Evolutionary conservation across 805 yeast genomes (phyloP).

Genomic region (Kazachstania africana): DNA sequence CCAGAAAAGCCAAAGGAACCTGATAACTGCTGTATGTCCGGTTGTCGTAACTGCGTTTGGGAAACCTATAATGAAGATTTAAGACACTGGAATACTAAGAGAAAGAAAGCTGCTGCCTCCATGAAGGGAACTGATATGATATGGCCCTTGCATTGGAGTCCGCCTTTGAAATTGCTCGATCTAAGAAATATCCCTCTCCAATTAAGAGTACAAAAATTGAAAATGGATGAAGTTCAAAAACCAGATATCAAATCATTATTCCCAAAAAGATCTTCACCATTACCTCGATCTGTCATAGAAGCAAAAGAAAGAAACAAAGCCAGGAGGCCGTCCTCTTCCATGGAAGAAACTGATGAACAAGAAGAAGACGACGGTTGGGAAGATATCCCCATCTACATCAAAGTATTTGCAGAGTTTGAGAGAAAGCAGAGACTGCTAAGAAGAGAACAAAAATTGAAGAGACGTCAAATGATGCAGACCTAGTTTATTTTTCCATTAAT

Average conservation of each 20-base stretch:
- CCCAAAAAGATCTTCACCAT: conserved; percentile 21
- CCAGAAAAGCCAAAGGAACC: conserved; percentile 85
- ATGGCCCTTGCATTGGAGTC: conserved; percentile 60
- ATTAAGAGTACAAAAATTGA: conserved; percentile 2
- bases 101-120: conserved; percentile 47
- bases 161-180: conserved; percentile 35
- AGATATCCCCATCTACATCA: conserved; percentile 62
- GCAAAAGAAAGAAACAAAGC: conserved; percentile 17
- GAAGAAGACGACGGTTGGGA: conserved; percentile 35
- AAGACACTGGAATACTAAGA: conserved; percentile 59
- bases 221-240: conserved; percentile 4
- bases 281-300: conserved; percentile 27
- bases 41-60: conserved; percentile 96
- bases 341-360: conserved; percentile 7
- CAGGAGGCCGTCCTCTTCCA: conserved; percentile 4
- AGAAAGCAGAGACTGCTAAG: conserved; percentile 39
- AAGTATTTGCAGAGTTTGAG: conserved; percentile 78
- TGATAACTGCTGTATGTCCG: conserved; percentile 95
- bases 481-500: neutral
- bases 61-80: conserved; percentile 81
- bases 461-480: too few relatives aligned
- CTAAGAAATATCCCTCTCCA: conserved; percentile 32
- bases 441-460: conserved; percentile 3
- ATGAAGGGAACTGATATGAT: conserved; percentile 31
- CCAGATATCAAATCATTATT: conserved; percentile 16